Conservation (phyloP, 495 filamentous ascomycete species). For the Aspergillus ellipticus region DNA sequence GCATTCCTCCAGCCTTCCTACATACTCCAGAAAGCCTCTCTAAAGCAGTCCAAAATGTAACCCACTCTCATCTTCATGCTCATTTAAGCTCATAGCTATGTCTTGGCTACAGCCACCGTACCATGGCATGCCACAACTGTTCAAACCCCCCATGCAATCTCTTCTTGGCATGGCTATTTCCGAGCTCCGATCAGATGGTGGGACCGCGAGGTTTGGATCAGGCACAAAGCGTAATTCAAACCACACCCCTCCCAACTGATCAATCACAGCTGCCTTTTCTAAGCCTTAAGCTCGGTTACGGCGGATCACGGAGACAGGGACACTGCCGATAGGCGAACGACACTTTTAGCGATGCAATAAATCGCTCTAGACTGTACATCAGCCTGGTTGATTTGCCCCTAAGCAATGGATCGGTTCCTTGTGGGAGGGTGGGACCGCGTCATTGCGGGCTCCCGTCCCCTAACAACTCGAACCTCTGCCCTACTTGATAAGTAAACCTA, state of each 20-base stretch:
- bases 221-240: not conserved
- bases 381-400: too few species aligned
- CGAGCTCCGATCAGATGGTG: not conserved
- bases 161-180: not conserved
- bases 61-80: too few species aligned
- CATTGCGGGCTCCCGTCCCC: not conserved
- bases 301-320: not conserved
- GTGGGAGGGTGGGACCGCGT: not conserved
- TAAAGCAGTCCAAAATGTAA: not conserved
- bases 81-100: too few species aligned
- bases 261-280: not conserved
- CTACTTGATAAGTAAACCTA: too few species aligned
- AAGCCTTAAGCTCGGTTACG: not conserved
- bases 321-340: not conserved
- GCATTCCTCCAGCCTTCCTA: not conserved
- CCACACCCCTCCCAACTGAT: not conserved
- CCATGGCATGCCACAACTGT: too few species aligned
- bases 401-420: not conserved
- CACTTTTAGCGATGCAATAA: not conserved
- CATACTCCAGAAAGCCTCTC: not conserved
- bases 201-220: not conserved
- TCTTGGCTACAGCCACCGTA: too few species aligned
- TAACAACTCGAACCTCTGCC: not conserved
- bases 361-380: not conserved
- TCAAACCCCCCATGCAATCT: not conserved